These are phyloP conservation scores for Suillus placidus DNA, from an alignment of 768 basidiomycete genomes.

Conservation along the genomic window DNA sequence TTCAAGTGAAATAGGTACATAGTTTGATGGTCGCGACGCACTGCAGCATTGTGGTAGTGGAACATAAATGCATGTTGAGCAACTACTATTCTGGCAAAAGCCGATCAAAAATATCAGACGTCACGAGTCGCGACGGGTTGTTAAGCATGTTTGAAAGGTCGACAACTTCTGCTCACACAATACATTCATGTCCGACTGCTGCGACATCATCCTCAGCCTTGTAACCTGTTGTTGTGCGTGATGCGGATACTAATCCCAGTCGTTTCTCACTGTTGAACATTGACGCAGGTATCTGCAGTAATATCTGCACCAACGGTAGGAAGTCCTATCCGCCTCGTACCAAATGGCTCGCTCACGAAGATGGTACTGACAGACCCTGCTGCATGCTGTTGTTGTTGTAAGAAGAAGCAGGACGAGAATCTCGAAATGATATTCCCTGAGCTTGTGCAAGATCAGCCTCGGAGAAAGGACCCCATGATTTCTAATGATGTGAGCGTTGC, in stretches of 20 bases:
- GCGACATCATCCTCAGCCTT: constrained; percentile 25
- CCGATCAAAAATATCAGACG: not conserved
- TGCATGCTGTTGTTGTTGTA: constrained; percentile 19
- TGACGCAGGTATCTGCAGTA: not conserved
- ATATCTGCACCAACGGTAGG: not conserved
- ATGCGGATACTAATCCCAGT: constrained; percentile 4
- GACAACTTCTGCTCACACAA: not conserved
- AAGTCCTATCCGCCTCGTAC: not conserved
- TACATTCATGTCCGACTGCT: constrained; percentile 19
- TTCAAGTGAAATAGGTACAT: not conserved
- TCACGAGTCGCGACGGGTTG: not conserved
- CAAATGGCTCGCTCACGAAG: not conserved
- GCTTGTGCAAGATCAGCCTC: constrained; percentile 23
- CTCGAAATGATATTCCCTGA: not conserved
- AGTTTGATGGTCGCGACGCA: not conserved
- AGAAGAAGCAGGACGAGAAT: constrained; percentile 12
- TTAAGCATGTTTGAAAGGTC: not conserved
- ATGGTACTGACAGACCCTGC: constrained; percentile 13
- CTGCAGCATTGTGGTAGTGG: not conserved
- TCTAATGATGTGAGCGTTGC: not conserved
- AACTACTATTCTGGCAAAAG: not conserved
- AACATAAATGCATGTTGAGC: not conserved
- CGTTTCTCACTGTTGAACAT: constrained; percentile 18
- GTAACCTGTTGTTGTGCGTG: constrained; percentile 19
- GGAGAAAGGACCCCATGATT: constrained; percentile 16